phyloP scores from a whole-genome alignment of 257 asterid genomes.

The Henckelia pumila region DNA sequence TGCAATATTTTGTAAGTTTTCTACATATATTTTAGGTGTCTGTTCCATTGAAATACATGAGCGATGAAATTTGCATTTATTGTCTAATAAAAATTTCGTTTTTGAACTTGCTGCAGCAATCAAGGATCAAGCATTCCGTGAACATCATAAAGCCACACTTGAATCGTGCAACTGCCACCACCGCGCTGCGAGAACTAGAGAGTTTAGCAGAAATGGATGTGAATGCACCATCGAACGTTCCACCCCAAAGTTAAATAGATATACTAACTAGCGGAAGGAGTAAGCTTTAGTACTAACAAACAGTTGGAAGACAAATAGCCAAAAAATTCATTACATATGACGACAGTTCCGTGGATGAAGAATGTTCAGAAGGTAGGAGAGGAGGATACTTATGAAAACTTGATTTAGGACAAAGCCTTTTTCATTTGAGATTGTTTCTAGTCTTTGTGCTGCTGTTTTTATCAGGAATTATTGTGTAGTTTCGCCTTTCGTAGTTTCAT shows the following conservation, averaged over 20 bases:
- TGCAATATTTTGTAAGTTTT: constrained; percentile 53
- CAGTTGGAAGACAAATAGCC: not conserved
- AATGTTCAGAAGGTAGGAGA: too few relatives aligned
- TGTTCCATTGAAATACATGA: not conserved
- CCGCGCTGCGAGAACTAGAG: constrained; percentile 64
- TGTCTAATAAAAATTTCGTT: not conserved
- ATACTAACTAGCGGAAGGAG: not conserved
- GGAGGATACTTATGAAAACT: not conserved
- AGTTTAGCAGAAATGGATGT: constrained; percentile 32
- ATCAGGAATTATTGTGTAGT: not conserved
- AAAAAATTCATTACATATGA: too few relatives aligned
- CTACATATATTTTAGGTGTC: not conserved
- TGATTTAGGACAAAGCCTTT: not conserved
- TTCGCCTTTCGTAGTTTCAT: not conserved
- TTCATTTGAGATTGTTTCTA: not conserved
- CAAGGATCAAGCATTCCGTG: constrained; percentile 46
- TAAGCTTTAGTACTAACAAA: not conserved
- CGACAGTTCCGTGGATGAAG: not conserved
- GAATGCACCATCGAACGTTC: constrained; percentile 14
- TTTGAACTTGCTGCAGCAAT: constrained; percentile 45
- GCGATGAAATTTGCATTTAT: not conserved
- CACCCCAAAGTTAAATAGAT: not conserved
- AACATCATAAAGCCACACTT: constrained; percentile 49
- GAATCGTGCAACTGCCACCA: constrained; percentile 36
- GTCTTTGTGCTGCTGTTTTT: not conserved